Evolutionary conservation across 2,329 filamentous ascomycete genomes (phyloP), one percentile per base, ranked within the genome.

Genomic region (Fusarium foetens): DNA sequence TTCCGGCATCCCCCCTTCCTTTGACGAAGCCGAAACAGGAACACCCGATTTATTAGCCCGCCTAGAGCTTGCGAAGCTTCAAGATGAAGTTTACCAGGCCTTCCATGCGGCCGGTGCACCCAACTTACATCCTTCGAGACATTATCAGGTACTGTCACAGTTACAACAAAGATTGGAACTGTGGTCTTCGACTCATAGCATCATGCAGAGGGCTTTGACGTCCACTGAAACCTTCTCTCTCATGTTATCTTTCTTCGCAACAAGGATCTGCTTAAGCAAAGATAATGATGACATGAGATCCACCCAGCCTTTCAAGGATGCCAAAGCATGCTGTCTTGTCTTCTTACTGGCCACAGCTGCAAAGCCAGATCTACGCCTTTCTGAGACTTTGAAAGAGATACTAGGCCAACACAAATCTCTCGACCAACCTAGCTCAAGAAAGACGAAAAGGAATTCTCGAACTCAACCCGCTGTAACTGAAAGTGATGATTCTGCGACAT

Each of bases 241-340:
- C 21, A 62, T 75, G 25, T 21, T 77, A 3, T 75, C 70, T 1
- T 77, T 77, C 38, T 63, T 77, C 10, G 68, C 76, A 8, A 77
- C 76, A 3, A 63, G 76, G 3, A 62, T 77, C 2, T 76, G 59
- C n/a, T 52, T 77, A 9, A 63, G 41, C 6, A 58, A 68, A 46
- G 58, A 49, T 3, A 67, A 58, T 21, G 45, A 63, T 14, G 66
- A 70, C 16, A 33, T 45, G 4, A 66, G 54, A 13, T 31, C 66
- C 13, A 25, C 43, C 16, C 48, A 75, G 16, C 46, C 59, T 1
- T 58, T 66, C 16, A 63, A 52, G 33, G 73, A 77, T 58, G 71
- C 76, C n/a, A 77, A 72, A 31, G 66, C 72, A 21, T 74, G 74
- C 27, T 77, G 76, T 23, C 60, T 77, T 25, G 19, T 77, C 17